Evolutionary conservation across 2,329 filamentous ascomycete species (phyloP).

Genomic region (Drechslerella dactyloides): DNA sequence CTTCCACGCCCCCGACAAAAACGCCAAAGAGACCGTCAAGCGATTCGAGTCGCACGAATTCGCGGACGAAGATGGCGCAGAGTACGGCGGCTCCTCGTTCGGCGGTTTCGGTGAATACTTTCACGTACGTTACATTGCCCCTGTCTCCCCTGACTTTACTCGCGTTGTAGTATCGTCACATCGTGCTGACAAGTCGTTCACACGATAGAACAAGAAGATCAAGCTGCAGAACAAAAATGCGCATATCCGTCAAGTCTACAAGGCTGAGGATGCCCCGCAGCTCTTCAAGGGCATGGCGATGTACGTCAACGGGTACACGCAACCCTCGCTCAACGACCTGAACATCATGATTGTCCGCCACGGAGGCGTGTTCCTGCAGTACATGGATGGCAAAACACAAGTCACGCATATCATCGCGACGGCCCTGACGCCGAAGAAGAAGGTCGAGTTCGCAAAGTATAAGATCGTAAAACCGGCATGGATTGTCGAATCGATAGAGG

Average conservation of each 20-base stretch:
- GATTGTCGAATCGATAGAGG: slow-evolving; percentile 86
- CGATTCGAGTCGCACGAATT: slow-evolving; percentile 52
- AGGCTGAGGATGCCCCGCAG: slow-evolving; percentile 71
- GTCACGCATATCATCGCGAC: slow-evolving; percentile 96
- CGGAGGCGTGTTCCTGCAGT: slow-evolving; percentile 94
- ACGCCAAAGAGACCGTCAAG: slow-evolving; percentile 51
- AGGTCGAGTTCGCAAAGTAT: slow-evolving; percentile 83
- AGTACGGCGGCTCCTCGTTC: slow-evolving; percentile 86
- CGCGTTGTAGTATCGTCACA: not conserved
- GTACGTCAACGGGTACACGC: slow-evolving; percentile 94
- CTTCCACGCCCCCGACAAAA: slow-evolving; percentile 51
- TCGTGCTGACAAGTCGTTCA: not conserved
- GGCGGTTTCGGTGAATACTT: slow-evolving; percentile 88
- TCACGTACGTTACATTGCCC: slow-evolving; percentile 15
- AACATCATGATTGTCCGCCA: slow-evolving; percentile 86
- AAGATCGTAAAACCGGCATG: slow-evolving; percentile 93
- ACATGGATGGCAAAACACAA: slow-evolving; percentile 90
- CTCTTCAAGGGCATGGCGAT: slow-evolving; percentile 92
- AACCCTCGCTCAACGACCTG: slow-evolving; percentile 86
- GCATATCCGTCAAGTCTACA: slow-evolving; percentile 70
- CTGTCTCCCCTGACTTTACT: not conserved
- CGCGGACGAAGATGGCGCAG: slow-evolving; percentile 57
- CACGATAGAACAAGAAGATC: slow-evolving; percentile 87
- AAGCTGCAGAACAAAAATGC: slow-evolving; percentile 95
- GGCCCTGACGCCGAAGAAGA: slow-evolving; percentile 88